Evolutionary conservation across 2,329 filamentous ascomycete genomes (phyloP), one percentile per base, ranked within the genome.

Genomic region (Periconia sp.): DNA sequence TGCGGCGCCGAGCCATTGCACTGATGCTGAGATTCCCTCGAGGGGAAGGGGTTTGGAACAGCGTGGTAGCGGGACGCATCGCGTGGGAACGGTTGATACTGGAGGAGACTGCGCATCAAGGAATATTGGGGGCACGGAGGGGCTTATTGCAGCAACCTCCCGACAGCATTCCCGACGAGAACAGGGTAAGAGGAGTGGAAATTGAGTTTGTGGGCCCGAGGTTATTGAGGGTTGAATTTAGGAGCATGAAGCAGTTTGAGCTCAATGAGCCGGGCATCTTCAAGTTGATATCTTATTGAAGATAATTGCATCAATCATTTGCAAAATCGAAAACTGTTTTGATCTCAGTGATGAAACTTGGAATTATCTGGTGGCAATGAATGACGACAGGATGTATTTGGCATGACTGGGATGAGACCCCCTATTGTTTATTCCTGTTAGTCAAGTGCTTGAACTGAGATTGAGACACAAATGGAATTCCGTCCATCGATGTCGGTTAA

Each of bases 31-130:
- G 60, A 17, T 63, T 65, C 46, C 68, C 70, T 2, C 50, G 69
- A 7, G 59, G 84, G 80, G 18, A 71, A 65, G 18, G 81, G 73
- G 1, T 89, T 85, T 67, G 76, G 72, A 42, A 79, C 83, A 63
- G 86, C 82, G 1, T 89, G 79, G 65, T 90, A 82, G 87, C 84
- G 84, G 72, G 68, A 0, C 53, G 60, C 19, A 60, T 73, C 23
- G 70, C 66, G 2, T 57, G 54, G 46, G 62, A 65, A 46, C 55
- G 58, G 6, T 56, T 70, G 53, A 52, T 41, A 19, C 31, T 72
- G 17, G 70, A 73, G 47, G 64, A 73, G 53, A 56, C 56, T 40
- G 61, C 57, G 18, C 45, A 58, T 14, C 50, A 63, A 30, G 58
- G 51, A 10, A 56, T 59, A 30, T 20, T 58, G 41, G 58, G 59